These are phyloP conservation scores for Physaria fendleri DNA, from an alignment of 345 rosid species.

Conservation along the genomic window DNA sequence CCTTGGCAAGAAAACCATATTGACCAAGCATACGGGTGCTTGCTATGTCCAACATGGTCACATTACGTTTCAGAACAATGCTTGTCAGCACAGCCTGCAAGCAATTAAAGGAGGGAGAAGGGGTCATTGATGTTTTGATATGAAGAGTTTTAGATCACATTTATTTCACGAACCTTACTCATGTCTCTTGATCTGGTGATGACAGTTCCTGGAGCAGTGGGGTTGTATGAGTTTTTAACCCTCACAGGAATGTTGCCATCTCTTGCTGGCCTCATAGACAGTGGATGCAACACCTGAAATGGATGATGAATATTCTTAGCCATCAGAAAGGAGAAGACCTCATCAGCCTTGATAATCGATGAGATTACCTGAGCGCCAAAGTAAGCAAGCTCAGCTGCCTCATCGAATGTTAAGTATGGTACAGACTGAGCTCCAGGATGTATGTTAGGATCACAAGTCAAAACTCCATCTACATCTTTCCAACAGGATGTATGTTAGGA, in stretches of 20 bases:
- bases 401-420: slow-evolving; percentile 84
- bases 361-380: slow-evolving; percentile 87
- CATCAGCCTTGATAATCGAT: neutral
- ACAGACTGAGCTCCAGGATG: slow-evolving; percentile 61
- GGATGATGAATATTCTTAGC: neutral
- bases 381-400: slow-evolving; percentile 97
- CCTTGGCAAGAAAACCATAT: slow-evolving; percentile 91
- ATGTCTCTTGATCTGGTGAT: slow-evolving; percentile 74
- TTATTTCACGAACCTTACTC: slow-evolving; percentile 63
- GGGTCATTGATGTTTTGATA: slow-evolving; percentile 6
- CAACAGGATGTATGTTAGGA: slow-evolving; percentile 63
- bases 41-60: slow-evolving; percentile 87
- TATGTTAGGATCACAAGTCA: slow-evolving; percentile 91
- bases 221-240: slow-evolving; percentile 91
- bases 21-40: slow-evolving; percentile 98
- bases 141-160: neutral
- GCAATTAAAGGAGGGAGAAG: neutral
- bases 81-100: slow-evolving; percentile 84
- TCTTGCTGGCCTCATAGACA: slow-evolving; percentile 95
- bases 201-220: slow-evolving; percentile 87
- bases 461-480: slow-evolving; percentile 93
- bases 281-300: slow-evolving; percentile 80
- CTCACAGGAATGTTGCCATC: slow-evolving; percentile 90
- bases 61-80: slow-evolving; percentile 87
- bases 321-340: neutral